Base-by-base conservation (phyloP, 1,284 basidiomycete species). In the Ustilago sp. region DNA sequence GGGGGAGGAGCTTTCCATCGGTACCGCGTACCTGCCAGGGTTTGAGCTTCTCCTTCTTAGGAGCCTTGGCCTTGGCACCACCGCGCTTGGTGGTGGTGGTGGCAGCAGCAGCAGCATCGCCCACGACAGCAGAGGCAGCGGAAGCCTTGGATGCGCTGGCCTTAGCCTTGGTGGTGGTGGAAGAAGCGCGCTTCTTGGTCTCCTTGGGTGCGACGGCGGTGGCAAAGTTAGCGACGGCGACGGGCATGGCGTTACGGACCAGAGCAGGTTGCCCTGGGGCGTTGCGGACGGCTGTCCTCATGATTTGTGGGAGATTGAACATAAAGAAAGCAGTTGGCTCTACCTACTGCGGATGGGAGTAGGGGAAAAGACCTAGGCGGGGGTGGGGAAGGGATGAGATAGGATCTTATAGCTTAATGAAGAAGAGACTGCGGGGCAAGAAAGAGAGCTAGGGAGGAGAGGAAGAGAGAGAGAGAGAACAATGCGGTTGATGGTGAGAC, bases 1-100 rank as follows among this genome's bases (percentile, higher is more conserved):
- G 71, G 12, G 83, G 83, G 9, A 84, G 62, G n/a, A 79, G 65
- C 66, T 80, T 80, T 51, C 79, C 79, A 59, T 80, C 77, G 59
- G 77, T 64, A 53, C 73, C 79, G 31, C 73, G 59, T 17, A 67
- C 74, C 60, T 80, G 69, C 79, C 79, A 80, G 38, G 79, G 66
- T 70, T 81, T 81, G 59, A 78, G 68, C 71, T 81, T 80, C 67
- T 72, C 67, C 69, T 80, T 80, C 70, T 72, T 77, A 58, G 78
- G 57, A 41, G 71, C 60, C 64, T 77, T 77, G 63, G 67, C 47
- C 63, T 77, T 77, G 50, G 74, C 54, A 45, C 58, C 72, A 35
- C 47, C 60, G 8, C 45, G 36, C 74, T 79, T 79, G 58, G 75
- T 62, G 51, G 68, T 57, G 34, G 63, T 53, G 32, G 56, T 55